Conservation (phyloP, 108 stramenopile genomes). For the Fragilariopsis cylindrus region DNA sequence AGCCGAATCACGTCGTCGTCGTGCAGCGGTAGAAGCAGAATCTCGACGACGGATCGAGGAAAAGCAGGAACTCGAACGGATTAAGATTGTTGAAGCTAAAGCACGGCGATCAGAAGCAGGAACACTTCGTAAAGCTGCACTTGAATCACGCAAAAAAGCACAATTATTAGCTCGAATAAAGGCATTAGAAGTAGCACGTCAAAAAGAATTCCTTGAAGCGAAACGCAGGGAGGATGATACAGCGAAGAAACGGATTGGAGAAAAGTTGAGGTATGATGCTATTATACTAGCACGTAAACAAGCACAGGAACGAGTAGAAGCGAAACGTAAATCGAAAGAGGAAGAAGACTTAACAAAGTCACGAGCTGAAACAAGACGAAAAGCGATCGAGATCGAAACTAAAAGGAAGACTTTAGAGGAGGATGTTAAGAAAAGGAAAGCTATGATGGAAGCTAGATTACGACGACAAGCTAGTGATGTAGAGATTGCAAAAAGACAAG, state of each 20-base stretch:
- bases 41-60: neutral
- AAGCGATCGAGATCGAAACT: slow-evolving; percentile 1
- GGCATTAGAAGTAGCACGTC: slow-evolving; percentile 5
- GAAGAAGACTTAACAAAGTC: neutral
- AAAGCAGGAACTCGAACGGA: slow-evolving; percentile 1
- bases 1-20: slow-evolving; percentile 1
- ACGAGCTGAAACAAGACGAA: neutral
- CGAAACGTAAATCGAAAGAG: slow-evolving; percentile 1
- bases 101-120: neutral
- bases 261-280: neutral
- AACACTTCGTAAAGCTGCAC: slow-evolving; percentile 1
- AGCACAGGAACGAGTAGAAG: neutral
- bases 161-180: slow-evolving; percentile 7
- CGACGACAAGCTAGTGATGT: slow-evolving; percentile 5
- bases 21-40: neutral
- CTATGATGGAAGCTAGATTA: neutral
- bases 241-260: neutral
- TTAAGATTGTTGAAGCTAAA: slow-evolving; percentile 1
- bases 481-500: slow-evolving; percentile 6
- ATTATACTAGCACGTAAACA: neutral
- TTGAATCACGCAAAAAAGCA: slow-evolving; percentile 5
- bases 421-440: slow-evolving; percentile 3
- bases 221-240: neutral
- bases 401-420: neutral
- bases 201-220: neutral